Evolutionary conservation across 2,329 filamentous ascomycete genomes (phyloP).

Genomic region (Clarireedia hainanense): DNA sequence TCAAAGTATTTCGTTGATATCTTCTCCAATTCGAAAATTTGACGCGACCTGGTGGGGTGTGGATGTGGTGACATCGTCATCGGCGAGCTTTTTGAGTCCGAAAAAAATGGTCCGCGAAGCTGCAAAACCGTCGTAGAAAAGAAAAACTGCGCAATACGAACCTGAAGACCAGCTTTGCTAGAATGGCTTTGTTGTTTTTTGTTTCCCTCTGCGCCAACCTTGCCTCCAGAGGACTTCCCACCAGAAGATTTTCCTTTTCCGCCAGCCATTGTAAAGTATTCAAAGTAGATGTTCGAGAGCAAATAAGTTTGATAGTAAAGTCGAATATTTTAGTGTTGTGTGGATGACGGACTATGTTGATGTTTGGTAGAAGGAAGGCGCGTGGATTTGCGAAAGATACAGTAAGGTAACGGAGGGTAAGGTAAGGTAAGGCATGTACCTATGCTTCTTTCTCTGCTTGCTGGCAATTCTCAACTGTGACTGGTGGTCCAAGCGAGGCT

Average conservation of each 20-base stretch:
- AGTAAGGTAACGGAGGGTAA: conserved; percentile 4
- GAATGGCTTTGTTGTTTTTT: conserved; percentile 33
- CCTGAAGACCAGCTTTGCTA: conserved; percentile 31
- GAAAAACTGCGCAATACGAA: conserved; percentile 21
- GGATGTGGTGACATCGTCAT: conserved; percentile 12
- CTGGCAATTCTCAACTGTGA: conserved; percentile 4
- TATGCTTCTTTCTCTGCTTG: conserved; percentile 5
- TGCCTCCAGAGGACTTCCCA: conserved; percentile 32
- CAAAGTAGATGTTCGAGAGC: not conserved
- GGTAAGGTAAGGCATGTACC: conserved; percentile 4
- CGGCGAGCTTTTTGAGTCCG: not conserved
- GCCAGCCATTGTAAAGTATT: conserved; percentile 26
- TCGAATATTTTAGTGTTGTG: not conserved
- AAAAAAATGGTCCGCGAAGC: not conserved
- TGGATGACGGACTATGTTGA: conserved; percentile 7
- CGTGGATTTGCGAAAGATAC: conserved; percentile 3
- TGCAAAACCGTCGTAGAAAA: not conserved
- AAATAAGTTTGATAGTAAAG: conserved; percentile 13
- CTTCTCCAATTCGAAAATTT: conserved; percentile 11
- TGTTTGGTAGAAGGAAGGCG: conserved; percentile 9
- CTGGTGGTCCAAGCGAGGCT: conserved; percentile 9
- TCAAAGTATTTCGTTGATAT: not conserved
- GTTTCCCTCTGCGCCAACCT: conserved; percentile 28
- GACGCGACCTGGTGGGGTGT: conserved; percentile 27
- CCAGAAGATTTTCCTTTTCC: conserved; percentile 32